These are phyloP conservation scores for Fusarium sarcochroum DNA, from an alignment of 2,329 filamentous ascomycete genomes.

Conservation along the genomic window DNA sequence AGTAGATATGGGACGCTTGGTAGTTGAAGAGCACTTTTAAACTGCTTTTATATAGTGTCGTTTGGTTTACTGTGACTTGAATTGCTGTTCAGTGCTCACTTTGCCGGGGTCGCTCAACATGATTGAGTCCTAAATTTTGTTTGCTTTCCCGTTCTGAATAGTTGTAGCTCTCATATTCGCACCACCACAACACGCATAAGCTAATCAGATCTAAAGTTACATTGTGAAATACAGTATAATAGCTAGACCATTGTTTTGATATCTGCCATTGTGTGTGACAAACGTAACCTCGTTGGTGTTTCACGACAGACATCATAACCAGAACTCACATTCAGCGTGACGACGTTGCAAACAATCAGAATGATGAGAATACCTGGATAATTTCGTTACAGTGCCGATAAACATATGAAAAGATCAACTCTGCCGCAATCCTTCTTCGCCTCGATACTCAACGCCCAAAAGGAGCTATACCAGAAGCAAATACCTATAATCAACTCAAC, in stretches of 20 bases:
- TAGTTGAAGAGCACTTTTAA: not conserved
- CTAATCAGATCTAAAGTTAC: no score
- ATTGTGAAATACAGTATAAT: not conserved
- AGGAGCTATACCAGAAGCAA: not conserved
- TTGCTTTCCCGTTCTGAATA: no score
- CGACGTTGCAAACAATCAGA: not conserved
- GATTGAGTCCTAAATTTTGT: no score
- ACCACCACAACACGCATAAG: no score
- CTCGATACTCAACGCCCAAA: not conserved
- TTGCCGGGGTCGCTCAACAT: no score
- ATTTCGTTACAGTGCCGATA: not conserved
- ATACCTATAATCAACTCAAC: not conserved
- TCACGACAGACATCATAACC: constrained; percentile 7
- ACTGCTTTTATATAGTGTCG: no score
- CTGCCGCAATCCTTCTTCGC: no score
- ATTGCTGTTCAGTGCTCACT: no score
- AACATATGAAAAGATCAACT: not conserved
- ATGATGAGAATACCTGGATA: not conserved
- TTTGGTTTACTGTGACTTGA: no score
- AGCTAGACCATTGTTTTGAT: not conserved
- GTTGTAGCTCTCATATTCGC: no score
- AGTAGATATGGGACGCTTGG: not conserved
- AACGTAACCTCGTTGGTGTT: not conserved
- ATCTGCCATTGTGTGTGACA: not conserved
- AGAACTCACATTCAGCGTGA: not conserved